Evolutionary conservation across 208 protist genomes (phyloP).

Genomic region (Angomonas ambiguus): DNA sequence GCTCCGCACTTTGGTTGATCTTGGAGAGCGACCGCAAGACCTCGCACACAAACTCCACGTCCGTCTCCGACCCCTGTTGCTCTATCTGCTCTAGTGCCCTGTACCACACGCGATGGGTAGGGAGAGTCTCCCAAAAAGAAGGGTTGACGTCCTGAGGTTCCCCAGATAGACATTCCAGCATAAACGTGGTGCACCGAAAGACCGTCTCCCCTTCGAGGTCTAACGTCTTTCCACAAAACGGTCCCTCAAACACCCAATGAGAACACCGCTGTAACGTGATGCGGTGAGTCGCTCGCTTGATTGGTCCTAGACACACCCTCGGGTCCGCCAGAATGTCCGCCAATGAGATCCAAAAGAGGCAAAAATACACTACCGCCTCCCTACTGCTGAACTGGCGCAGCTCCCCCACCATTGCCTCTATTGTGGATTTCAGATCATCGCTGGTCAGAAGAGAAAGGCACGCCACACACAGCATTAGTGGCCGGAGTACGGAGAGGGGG

Average conservation of each 20-base stretch:
- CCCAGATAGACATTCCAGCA: conserved; percentile 35
- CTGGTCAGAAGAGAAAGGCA: conserved; percentile 40
- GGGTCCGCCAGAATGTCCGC: conserved; percentile 55
- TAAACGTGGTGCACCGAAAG: conserved; percentile 35
- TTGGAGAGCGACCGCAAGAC: conserved; percentile 50
- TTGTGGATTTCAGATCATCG: conserved; percentile 14
- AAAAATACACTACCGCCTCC: neutral
- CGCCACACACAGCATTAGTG: conserved; percentile 42
- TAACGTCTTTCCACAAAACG: conserved; percentile 13
- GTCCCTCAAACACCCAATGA: neutral
- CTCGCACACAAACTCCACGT: conserved; percentile 30
- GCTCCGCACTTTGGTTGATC: conserved; percentile 35
- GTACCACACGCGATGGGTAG: conserved; percentile 41
- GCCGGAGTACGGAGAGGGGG: conserved; percentile 20
- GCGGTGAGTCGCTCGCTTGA: conserved; percentile 56
- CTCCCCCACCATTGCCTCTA: neutral
- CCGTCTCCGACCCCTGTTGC: conserved; percentile 5
- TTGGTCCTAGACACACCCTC: conserved; percentile 49
- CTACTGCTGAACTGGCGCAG: neutral
- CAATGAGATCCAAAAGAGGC: conserved; percentile 31
- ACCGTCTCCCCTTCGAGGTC: conserved; percentile 25
- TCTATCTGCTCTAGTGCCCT: conserved; percentile 23
- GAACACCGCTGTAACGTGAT: conserved; percentile 36
- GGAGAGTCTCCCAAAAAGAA: conserved; percentile 49
- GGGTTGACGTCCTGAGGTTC: conserved; percentile 55